Evolutionary conservation across 768 basidiomycete species (phyloP), one percentile per base, ranked within the genome.

Genomic region (Mycena haematopus): DNA sequence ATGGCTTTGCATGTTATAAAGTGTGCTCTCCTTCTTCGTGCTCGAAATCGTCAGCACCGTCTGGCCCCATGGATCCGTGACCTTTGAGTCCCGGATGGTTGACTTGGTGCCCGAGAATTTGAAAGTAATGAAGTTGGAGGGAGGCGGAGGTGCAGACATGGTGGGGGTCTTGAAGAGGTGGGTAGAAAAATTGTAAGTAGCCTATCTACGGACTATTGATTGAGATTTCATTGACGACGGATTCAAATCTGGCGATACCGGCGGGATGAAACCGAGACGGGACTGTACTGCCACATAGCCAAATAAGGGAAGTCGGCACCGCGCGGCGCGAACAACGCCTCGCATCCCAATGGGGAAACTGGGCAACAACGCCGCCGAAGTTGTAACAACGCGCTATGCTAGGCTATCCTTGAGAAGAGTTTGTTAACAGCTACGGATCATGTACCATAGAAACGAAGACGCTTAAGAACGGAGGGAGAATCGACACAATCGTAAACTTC

Each of bases 81-180:
- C 62, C 8, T 21, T 33, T 17, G 62, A 57, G 55, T 63, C 62
- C 13, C 62, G 55, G 51, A 63, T 63, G 22, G 31, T 63, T 25
- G 42, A 24, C 51, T 57, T 63, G 19, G 50, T 52, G 25, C 62
- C 62, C 0, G 62, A 57, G 55, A 63, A 63, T 31, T 52, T 45
- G 56, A 63, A 63, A 1, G 55, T 52, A 24, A 53, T 53, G 24
- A 53, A 40, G 22, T 51, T 22, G 29, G 50, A 31, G 19, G 4
- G 11, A 7, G 31, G 50, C 3, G 13, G 6, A 4, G 31, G 31
- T n/a, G n/a, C n/a, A n/a, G 52, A 53, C 52, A 53, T 53, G 25
- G 10, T n/a, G n/a, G 38, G 40, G n/a, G 17, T 7, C 40, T 11
- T 19, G 52, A 40, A 51, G 27, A 5, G 17, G 11, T 19, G 13